Conservation (phyloP, 768 basidiomycete genomes). For the Daedaleopsis nitida region DNA sequence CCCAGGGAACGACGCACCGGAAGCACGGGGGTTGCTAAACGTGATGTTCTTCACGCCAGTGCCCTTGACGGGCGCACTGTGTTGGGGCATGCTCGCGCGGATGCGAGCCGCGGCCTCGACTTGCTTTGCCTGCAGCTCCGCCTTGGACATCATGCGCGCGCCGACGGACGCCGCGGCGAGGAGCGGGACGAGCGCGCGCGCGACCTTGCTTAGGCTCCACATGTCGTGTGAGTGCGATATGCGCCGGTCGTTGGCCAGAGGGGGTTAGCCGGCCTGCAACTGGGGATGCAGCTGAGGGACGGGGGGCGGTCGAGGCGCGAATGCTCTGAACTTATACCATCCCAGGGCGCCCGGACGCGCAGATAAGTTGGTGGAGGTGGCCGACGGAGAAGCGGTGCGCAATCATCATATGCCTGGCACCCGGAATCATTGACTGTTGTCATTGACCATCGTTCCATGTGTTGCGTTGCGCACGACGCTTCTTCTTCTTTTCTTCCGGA, state of each 20-base stretch:
- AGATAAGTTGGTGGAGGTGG: too few relatives aligned
- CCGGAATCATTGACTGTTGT: too few relatives aligned
- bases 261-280: not conserved
- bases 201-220: constrained; percentile 1
- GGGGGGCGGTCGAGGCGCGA: not conserved
- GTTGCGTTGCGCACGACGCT: too few relatives aligned
- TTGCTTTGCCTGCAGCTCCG: constrained; percentile 48
- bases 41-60: constrained; percentile 61
- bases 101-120: constrained; percentile 49
- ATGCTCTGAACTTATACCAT: not conserved
- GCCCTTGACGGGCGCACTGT: constrained; percentile 5
- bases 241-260: not conserved
- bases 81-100: constrained; percentile 12
- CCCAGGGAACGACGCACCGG: constrained; percentile 37
- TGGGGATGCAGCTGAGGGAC: not conserved
- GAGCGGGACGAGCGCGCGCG: constrained; percentile 5
- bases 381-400: too few relatives aligned
- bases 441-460: too few relatives aligned
- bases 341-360: too few relatives aligned
- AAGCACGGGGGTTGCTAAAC: constrained; percentile 66
- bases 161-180: constrained; percentile 3
- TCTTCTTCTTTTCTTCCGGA: too few relatives aligned
- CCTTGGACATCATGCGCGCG: constrained; percentile 32
- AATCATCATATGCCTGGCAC: too few relatives aligned
- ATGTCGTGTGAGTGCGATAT: not conserved